Conservation (phyloP, 2,329 filamentous ascomycete genomes). For the Colletotrichum sp. region DNA sequence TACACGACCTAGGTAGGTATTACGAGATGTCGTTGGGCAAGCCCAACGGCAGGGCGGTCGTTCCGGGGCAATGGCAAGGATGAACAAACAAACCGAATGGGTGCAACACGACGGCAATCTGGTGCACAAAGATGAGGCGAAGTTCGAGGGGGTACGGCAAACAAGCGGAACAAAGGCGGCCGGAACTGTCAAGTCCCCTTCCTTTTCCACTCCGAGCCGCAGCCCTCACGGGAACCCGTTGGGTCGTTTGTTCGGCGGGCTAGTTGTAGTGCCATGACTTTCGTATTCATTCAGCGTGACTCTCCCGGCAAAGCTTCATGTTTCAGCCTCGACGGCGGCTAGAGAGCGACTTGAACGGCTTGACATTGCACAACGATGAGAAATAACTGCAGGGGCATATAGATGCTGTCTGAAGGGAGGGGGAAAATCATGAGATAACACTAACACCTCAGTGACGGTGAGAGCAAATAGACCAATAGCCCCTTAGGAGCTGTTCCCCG, state of each 20-base stretch:
- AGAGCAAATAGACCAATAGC: neutral
- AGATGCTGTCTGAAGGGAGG: neutral
- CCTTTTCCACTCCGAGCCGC: neutral
- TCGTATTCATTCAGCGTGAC: neutral
- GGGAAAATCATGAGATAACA: neutral
- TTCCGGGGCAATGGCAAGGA: neutral
- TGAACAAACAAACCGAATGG: neutral
- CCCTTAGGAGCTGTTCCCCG: neutral
- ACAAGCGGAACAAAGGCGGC: neutral
- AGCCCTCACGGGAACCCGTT: neutral
- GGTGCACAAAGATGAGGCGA: conserved; percentile 3
- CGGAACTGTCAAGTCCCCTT: neutral
- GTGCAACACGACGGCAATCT: neutral
- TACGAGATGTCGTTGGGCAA: neutral
- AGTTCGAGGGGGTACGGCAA: neutral
- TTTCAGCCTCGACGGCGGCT: conserved; percentile 3
- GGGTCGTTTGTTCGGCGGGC: neutral
- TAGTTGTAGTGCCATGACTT: neutral
- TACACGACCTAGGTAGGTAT: neutral
- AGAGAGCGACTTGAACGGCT: neutral
- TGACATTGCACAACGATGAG: neutral
- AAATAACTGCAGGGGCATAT: neutral
- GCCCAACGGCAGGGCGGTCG: neutral
- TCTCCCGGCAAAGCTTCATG: conserved; percentile 13
- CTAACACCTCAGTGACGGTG: neutral